A percentile compares a stretch with the other conserved stretches of the same genome.
Evolutionary conservation across 345 rosid species (phyloP).

Genomic region (Viola odorata): DNA sequence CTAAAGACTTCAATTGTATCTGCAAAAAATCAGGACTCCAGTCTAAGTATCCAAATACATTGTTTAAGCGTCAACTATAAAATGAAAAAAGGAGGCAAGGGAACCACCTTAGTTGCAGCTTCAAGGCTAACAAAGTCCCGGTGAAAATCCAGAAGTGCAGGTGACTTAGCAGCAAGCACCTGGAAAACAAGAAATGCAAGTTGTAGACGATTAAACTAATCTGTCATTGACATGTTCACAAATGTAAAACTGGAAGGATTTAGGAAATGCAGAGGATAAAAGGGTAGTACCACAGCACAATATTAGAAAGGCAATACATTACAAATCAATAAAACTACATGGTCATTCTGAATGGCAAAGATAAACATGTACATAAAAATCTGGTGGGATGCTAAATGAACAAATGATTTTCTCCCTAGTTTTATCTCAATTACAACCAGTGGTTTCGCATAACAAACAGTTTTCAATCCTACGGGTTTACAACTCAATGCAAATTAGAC

Average conservation of each 20-base stretch:
- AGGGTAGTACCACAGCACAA: too few species aligned
- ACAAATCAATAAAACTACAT: too few species aligned
- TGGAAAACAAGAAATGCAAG: conserved; percentile 18
- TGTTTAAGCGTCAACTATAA: conserved; percentile 2
- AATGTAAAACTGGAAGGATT: too few species aligned
- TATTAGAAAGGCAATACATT: too few species aligned
- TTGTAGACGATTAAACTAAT: too few species aligned
- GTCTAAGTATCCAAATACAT: conserved; percentile 8
- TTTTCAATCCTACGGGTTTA: not conserved
- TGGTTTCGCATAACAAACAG: not conserved
- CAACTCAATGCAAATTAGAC: not conserved
- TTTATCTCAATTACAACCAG: too few species aligned
- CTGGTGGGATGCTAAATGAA: too few species aligned
- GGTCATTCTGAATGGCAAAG: too few species aligned
- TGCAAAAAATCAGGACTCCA: conserved; percentile 29
- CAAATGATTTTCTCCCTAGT: too few species aligned
- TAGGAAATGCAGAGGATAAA: too few species aligned
- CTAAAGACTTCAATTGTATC: conserved; percentile 94
- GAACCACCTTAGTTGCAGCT: conserved; percentile 70
- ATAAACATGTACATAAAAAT: too few species aligned
- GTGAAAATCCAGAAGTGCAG: conserved; percentile 77
- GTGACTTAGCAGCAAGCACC: conserved; percentile 76
- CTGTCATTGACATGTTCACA: too few species aligned
- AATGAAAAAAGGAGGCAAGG: conserved; percentile 15
- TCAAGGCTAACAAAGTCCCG: conserved; percentile 81